Conservation (phyloP, 192 early-diverging fungal species). For the Coemansia sp. region DNA sequence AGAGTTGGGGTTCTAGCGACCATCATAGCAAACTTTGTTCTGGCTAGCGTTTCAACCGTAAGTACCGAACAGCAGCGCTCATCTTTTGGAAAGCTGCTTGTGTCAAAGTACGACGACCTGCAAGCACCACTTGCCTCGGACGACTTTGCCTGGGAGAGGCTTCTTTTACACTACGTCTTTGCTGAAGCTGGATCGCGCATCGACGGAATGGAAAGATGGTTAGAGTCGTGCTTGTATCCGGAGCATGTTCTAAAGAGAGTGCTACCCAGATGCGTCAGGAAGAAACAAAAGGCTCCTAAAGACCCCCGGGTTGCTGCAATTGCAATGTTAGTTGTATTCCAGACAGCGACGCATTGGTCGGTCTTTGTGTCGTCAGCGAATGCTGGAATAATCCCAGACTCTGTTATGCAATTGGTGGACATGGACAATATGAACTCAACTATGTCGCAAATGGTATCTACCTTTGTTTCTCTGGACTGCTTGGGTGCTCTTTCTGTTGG, state of each 20-base stretch:
- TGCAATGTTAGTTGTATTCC: slow-evolving; percentile 41
- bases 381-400: slow-evolving; percentile 27
- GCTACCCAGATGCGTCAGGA: slow-evolving; percentile 10
- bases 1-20: slow-evolving; percentile 18
- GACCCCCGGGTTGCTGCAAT: slow-evolving; percentile 14
- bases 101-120: slow-evolving; percentile 10
- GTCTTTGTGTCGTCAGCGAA: slow-evolving; percentile 22
- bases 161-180: slow-evolving; percentile 43
- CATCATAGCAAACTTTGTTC: slow-evolving; percentile 29
- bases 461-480: slow-evolving; percentile 4
- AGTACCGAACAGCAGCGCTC: slow-evolving; percentile 45
- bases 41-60: slow-evolving; percentile 22
- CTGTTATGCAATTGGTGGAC: slow-evolving; percentile 14
- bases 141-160: slow-evolving; percentile 22
- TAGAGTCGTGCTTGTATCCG: slow-evolving; percentile 30
- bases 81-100: slow-evolving; percentile 15
- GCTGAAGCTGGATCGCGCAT: slow-evolving; percentile 34
- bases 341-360: slow-evolving; percentile 44
- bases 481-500: neutral
- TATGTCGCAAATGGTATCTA: slow-evolving; percentile 21
- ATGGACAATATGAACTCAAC: slow-evolving; percentile 1
- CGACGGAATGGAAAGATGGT: slow-evolving; percentile 35
- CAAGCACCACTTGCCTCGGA: slow-evolving; percentile 4
- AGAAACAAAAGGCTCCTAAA: neutral
- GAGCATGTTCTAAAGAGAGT: slow-evolving; percentile 12